Percentiles rank a stretch among this genome's conserved stretches.
These are phyloP conservation scores for Boletales sp. DNA, from an alignment of 768 basidiomycete species.

Conservation along the genomic window DNA sequence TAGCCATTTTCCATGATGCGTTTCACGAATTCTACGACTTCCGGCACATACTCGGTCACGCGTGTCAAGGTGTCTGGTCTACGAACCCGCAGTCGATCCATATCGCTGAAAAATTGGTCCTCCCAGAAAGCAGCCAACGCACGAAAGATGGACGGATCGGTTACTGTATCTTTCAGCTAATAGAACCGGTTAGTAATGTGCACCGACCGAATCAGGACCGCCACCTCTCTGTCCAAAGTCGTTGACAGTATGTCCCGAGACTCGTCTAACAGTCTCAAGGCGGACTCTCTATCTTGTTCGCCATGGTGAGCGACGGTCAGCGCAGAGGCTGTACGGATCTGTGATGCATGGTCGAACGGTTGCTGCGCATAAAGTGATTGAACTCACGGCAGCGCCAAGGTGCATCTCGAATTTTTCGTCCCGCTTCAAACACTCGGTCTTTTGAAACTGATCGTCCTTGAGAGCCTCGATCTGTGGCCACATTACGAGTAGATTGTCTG, in stretches of 20 bases:
- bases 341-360: constrained; percentile 14
- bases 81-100: constrained; percentile 82
- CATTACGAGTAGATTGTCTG: constrained; percentile 45
- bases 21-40: constrained; percentile 88
- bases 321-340: constrained; percentile 53
- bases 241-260: constrained; percentile 75
- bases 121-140: constrained; percentile 88
- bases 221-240: constrained; percentile 72
- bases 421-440: constrained; percentile 62
- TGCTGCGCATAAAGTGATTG: constrained; percentile 7
- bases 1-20: constrained; percentile 84
- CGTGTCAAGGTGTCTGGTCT: constrained; percentile 89
- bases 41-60: constrained; percentile 95
- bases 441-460: constrained; percentile 57
- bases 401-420: constrained; percentile 95
- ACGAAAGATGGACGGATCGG: constrained; percentile 83
- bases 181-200: constrained; percentile 6
- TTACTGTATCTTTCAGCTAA: constrained; percentile 76
- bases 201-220: constrained; percentile 6
- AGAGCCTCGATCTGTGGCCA: constrained; percentile 58
- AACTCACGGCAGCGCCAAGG: constrained; percentile 69
- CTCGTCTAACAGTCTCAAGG: constrained; percentile 61
- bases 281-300: constrained; percentile 39
- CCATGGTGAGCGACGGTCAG: constrained; percentile 48
- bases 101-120: constrained; percentile 83